Conservation (phyloP, 2,329 filamentous ascomycete species). For the Fusarium sororula region DNA sequence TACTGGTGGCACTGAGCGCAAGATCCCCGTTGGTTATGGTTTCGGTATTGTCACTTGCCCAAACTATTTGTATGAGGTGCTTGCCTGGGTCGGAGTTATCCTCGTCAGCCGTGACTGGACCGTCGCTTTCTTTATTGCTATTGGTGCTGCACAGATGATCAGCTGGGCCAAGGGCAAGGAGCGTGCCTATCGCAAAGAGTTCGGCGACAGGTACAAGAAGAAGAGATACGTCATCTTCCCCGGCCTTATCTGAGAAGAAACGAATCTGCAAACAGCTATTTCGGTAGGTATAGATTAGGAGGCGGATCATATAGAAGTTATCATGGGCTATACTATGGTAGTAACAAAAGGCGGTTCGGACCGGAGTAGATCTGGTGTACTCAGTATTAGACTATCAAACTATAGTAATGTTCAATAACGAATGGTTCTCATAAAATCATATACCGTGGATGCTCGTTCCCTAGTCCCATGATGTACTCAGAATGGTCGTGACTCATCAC, state of each 20-base stretch:
- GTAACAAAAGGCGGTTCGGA: background rate
- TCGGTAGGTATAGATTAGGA: background rate
- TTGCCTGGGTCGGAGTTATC: constrained; percentile 87
- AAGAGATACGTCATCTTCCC: constrained; percentile 89
- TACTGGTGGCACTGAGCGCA: constrained; percentile 82
- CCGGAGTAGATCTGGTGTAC: constrained; percentile 6
- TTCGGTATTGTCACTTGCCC: constrained; percentile 92
- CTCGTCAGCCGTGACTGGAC: constrained; percentile 82
- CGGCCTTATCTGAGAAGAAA: constrained; percentile 68
- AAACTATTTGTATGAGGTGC: constrained; percentile 94
- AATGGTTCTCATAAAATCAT: background rate
- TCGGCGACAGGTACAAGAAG: constrained; percentile 93
- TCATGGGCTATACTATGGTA: background rate
- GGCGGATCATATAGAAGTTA: background rate
- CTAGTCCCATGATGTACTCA: background rate
- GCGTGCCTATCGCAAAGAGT: constrained; percentile 86
- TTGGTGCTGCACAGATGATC: constrained; percentile 83
- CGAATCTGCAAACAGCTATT: background rate
- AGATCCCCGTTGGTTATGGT: constrained; percentile 86
- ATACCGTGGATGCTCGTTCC: background rate
- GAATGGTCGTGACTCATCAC: background rate
- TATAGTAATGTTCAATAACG: background rate
- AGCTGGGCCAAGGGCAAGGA: constrained; percentile 94
- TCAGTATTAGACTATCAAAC: background rate
- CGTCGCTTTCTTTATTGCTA: constrained; percentile 77